phyloP scores from a whole-genome alignment of 129 eudicot species.

The Arctium lappa region DNA sequence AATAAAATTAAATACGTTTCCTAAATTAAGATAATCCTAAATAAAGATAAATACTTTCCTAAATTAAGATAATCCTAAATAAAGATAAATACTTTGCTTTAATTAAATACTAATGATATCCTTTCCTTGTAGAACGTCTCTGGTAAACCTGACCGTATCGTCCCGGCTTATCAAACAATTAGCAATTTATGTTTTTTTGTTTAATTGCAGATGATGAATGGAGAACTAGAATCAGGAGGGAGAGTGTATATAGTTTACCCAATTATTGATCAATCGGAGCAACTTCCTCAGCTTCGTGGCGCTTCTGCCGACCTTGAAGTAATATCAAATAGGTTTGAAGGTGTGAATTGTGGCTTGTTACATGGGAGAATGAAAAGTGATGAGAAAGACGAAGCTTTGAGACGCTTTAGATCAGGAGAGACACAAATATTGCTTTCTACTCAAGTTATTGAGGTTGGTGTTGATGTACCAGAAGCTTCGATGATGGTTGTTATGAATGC shows the following conservation, averaged over 20 bases:
- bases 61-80: no score
- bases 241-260: constrained; percentile 86
- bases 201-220: constrained; percentile 71
- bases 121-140: no score
- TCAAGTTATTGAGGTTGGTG: constrained; percentile 88
- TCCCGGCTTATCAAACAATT: no score
- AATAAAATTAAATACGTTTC: no score
- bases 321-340: constrained; percentile 52
- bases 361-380: constrained; percentile 88
- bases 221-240: constrained; percentile 77
- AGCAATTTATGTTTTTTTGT: background rate
- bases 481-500: constrained; percentile 99
- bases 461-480: constrained; percentile 97
- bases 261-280: constrained; percentile 78
- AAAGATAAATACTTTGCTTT: no score
- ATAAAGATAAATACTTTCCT: no score
- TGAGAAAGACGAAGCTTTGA: constrained; percentile 78
- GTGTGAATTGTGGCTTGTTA: constrained; percentile 61
- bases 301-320: constrained; percentile 82
- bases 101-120: no score
- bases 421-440: constrained; percentile 85
- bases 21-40: no score
- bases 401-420: constrained; percentile 73
- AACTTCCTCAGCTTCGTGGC: constrained; percentile 88
- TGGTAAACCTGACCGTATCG: no score